These are phyloP conservation scores for Coemansia sp. DNA, from an alignment of 192 early-diverging fungal species.

Conservation along the genomic window DNA sequence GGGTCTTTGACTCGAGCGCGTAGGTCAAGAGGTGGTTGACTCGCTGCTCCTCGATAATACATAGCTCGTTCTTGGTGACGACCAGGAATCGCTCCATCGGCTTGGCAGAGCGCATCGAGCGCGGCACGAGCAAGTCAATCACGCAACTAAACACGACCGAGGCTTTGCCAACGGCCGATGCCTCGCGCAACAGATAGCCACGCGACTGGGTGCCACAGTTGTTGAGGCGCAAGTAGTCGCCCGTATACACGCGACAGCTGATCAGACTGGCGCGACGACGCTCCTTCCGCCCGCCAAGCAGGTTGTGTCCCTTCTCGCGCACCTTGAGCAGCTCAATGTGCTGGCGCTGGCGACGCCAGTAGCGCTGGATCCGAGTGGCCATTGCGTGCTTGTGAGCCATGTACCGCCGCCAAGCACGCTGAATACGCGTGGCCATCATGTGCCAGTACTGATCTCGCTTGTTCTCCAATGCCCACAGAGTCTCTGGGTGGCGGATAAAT, in stretches of 20 bases:
- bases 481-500: constrained; percentile 96
- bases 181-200: constrained; percentile 44
- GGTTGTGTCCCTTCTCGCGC: constrained; percentile 91
- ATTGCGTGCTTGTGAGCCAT: constrained; percentile 67
- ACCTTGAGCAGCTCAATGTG: constrained; percentile 88
- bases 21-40: constrained; percentile 60
- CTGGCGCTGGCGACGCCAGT: constrained; percentile 79
- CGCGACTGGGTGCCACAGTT: constrained; percentile 19
- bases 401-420: constrained; percentile 85
- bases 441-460: constrained; percentile 96
- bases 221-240: constrained; percentile 86
- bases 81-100: constrained; percentile 75
- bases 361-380: constrained; percentile 76
- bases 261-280: constrained; percentile 85
- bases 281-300: constrained; percentile 90
- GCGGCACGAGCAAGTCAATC: constrained; percentile 68
- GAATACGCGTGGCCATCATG: constrained; percentile 91
- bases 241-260: constrained; percentile 82
- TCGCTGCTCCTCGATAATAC: constrained; percentile 63
- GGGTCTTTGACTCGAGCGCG: constrained; percentile 60
- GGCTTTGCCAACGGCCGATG: constrained; percentile 54
- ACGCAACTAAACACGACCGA: constrained; percentile 64
- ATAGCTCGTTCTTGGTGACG: constrained; percentile 65
- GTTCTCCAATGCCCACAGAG: constrained; percentile 88
- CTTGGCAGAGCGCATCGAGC: constrained; percentile 72